Evolutionary conservation across 805 yeast species (phyloP).

Genomic region (Pichia nakasei): DNA sequence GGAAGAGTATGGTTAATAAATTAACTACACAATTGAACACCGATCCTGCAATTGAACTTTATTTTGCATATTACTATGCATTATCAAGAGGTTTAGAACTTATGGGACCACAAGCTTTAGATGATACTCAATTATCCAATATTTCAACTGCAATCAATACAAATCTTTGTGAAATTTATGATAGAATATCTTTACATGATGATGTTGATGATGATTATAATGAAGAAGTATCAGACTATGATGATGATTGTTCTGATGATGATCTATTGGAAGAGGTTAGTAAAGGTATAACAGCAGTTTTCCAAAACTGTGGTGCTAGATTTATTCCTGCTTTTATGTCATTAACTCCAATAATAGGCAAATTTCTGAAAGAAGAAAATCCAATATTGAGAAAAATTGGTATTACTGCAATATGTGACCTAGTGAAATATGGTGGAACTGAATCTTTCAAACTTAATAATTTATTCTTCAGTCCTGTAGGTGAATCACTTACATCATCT

Average conservation of each 20-base stretch:
- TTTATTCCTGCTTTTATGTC: constrained; percentile 60
- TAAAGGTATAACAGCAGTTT: constrained; percentile 60
- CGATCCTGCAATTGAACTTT: constrained; percentile 79
- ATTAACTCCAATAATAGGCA: constrained; percentile 53
- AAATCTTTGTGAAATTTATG: constrained; percentile 58
- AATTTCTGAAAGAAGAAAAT: constrained; percentile 57
- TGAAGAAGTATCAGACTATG: constrained; percentile 79
- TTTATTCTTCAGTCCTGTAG: constrained; percentile 52
- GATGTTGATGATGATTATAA: constrained; percentile 76
- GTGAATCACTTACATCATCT: constrained; percentile 56
- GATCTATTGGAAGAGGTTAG: constrained; percentile 82
- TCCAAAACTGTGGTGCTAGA: constrained; percentile 49
- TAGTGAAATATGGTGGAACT: constrained; percentile 72
- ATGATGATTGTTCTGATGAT: constrained; percentile 81
- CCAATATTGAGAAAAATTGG: constrained; percentile 69
- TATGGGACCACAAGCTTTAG: constrained; percentile 57
- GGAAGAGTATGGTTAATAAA: constrained; percentile 63
- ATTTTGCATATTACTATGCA: constrained; percentile 69
- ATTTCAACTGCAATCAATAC: constrained; percentile 52
- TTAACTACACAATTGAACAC: constrained; percentile 56
- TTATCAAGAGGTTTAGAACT: constrained; percentile 56
- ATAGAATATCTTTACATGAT: constrained; percentile 65
- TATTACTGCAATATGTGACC: constrained; percentile 68
- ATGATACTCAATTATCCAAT: constrained; percentile 42
- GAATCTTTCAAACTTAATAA: constrained; percentile 57